Base-by-base conservation (phyloP, 164 flowering plant species). In the Tetrastigma voinierianum region DNA sequence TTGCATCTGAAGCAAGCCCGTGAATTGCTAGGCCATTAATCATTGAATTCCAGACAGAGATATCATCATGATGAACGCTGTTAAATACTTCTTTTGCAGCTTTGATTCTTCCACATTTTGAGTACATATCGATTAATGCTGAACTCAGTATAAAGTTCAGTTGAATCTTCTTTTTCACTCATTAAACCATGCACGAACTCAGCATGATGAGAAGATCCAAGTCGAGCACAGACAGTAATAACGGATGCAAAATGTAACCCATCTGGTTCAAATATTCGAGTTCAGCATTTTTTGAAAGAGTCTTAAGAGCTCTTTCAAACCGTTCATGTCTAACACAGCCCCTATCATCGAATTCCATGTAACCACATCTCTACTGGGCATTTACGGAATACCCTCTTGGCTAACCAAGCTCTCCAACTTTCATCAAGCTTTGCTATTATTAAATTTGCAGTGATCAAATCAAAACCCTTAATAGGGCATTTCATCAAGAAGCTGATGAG, bases 11-110 rank as follows among this genome's bases (percentile, higher is more conserved):
- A 61, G 88, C 90, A 65, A 84, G 86, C n/a, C 98, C 97, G 54
- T 93, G 93, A 65, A 77, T 66, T 11, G 92, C 97, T 7, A 93
- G 59, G 57, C 94, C 97, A 52, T 73, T 85, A 25, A 93, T 83
- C 87, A 93, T 88, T 1, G 94, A 76, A 79, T 89, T 93, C 90
- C 90, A 93, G 47, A 83, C 72, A 12, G 80, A 89, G 15, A 90
- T 87, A 71, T 89, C 73, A 55, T 67, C 61, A 13, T 67, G 75
- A 7, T 46, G 46, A 24, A 70, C 65, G 9, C 49, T 65, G 1
- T 77, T 57, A 67, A 93, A 93, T 24, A 93, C 56, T 21, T 78
- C 79, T 49, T 52, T 75, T 0, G 98, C 91, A 15, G 61, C 68
- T 49, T 80, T 71, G 53, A 90, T 79, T 57, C 76, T 76, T 23